phyloP scores from a whole-genome alignment of 352 stramenopile species.

The Globisporangium lucens region DNA sequence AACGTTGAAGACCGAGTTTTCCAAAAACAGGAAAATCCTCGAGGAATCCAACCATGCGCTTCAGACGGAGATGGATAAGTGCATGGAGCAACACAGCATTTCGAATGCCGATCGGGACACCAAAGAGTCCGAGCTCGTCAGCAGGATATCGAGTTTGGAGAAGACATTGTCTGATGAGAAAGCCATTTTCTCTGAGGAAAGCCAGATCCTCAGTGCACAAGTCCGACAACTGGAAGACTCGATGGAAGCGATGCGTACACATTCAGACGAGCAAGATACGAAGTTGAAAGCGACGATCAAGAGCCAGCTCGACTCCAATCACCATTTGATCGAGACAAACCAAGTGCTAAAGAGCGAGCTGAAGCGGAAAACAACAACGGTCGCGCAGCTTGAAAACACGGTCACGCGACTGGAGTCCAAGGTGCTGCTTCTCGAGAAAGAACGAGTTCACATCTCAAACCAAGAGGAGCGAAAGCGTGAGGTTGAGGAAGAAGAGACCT shows the following conservation, averaged over 20 bases:
- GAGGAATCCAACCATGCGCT: not conserved
- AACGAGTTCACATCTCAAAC: conserved; percentile 33
- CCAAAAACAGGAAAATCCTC: not conserved
- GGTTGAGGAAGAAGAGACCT: conserved; percentile 24
- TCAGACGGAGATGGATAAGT: conserved; percentile 9
- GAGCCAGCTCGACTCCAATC: conserved; percentile 39
- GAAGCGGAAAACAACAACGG: conserved; percentile 20
- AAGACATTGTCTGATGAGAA: not conserved
- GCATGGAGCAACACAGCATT: conserved; percentile 26
- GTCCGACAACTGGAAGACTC: conserved; percentile 18
- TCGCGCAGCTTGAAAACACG: conserved; percentile 30
- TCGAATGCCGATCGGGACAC: conserved; percentile 30
- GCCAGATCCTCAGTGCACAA: not conserved
- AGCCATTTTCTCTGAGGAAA: not conserved
- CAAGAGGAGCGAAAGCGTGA: conserved; percentile 36
- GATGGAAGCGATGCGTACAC: conserved; percentile 17
- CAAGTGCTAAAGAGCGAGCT: conserved; percentile 36
- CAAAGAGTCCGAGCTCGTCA: conserved; percentile 18
- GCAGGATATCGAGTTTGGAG: conserved; percentile 1
- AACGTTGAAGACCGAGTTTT: not conserved
- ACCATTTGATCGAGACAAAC: conserved; percentile 36
- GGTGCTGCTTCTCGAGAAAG: conserved; percentile 43
- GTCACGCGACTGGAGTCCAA: conserved; percentile 42
- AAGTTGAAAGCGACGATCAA: conserved; percentile 35
- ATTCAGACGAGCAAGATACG: conserved; percentile 29